Evolutionary conservation across 768 basidiomycete genomes (phyloP).

Genomic region (Obba rivulosa): DNA sequence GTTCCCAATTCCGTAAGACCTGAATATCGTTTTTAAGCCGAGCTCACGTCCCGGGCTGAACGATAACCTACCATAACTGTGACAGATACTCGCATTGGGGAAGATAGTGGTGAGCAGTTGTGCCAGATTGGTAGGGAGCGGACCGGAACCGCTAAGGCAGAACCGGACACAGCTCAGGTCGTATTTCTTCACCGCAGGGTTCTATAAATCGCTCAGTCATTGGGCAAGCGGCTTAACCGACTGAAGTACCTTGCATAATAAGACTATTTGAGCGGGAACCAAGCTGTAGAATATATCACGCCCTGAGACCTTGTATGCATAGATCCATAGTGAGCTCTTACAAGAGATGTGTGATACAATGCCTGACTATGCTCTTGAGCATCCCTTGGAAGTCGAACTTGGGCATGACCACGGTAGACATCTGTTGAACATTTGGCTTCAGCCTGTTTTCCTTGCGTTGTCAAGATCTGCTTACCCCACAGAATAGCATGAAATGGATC

Average conservation of each 20-base stretch:
- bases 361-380: slow-evolving; percentile 27
- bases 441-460: too few species aligned
- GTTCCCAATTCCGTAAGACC: slow-evolving; percentile 65
- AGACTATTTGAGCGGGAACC: slow-evolving; percentile 25
- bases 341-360: slow-evolving; percentile 29
- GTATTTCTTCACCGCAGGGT: slow-evolving; percentile 22
- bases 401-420: slow-evolving; percentile 26
- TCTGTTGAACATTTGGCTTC: slow-evolving; percentile 8
- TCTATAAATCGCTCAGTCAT: not conserved
- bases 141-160: slow-evolving; percentile 25
- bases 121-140: slow-evolving; percentile 22
- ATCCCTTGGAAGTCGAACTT: slow-evolving; percentile 28
- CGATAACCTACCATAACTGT: slow-evolving; percentile 50
- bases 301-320: not conserved
- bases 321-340: slow-evolving; percentile 5
- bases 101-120: slow-evolving; percentile 43
- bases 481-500: slow-evolving; percentile 24
- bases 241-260: slow-evolving; percentile 23
- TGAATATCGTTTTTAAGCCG: too few species aligned
- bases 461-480: slow-evolving; percentile 14
- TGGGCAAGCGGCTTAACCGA: not conserved
- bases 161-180: slow-evolving; percentile 24
- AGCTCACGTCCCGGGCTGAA: too few species aligned
- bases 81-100: slow-evolving; percentile 48
- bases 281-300: slow-evolving; percentile 10